A percentile compares a stretch with the other conserved stretches of the same genome.
These are phyloP conservation scores for Phytophthora tentaculata DNA, from an alignment of 352 stramenopile species.

Conservation along the genomic window DNA sequence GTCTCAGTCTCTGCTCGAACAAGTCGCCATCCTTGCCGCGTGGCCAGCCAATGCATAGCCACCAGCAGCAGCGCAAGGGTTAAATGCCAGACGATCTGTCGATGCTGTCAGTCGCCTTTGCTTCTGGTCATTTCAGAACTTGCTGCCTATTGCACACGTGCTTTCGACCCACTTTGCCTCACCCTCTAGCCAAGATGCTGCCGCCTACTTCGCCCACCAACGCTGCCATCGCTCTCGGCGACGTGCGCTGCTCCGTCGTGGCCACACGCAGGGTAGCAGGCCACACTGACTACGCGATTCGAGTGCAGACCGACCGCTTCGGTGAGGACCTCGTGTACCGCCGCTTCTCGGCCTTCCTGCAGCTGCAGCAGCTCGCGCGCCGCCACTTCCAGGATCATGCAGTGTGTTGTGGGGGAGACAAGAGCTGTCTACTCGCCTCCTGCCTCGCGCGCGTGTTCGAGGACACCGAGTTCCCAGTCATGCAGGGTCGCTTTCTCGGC, in stretches of 20 bases:
- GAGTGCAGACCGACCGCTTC: slow-evolving; percentile 69
- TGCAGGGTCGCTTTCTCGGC: slow-evolving; percentile 72
- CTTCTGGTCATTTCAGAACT: slow-evolving; percentile 35
- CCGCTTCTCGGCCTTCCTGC: slow-evolving; percentile 86
- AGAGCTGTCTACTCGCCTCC: slow-evolving; percentile 67
- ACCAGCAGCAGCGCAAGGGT: slow-evolving; percentile 11
- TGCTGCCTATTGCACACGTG: slow-evolving; percentile 20
- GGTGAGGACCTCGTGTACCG: slow-evolving; percentile 78
- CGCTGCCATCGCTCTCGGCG: slow-evolving; percentile 48
- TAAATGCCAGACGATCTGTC: slow-evolving; percentile 34
- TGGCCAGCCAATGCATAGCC: slow-evolving; percentile 29
- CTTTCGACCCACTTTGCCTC: neutral
- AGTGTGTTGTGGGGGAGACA: slow-evolving; percentile 72
- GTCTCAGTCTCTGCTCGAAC: slow-evolving; percentile 27
- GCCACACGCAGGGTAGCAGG: slow-evolving; percentile 75
- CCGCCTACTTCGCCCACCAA: slow-evolving; percentile 30
- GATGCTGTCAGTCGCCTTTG: slow-evolving; percentile 9
- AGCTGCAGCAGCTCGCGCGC: slow-evolving; percentile 77
- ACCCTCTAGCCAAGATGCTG: slow-evolving; percentile 36
- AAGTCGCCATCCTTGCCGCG: slow-evolving; percentile 39
- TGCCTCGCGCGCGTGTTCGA: slow-evolving; percentile 77
- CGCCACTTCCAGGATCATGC: slow-evolving; percentile 71
- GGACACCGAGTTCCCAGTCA: slow-evolving; percentile 77
- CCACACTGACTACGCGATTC: slow-evolving; percentile 89
- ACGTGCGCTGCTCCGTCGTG: slow-evolving; percentile 69